Evolutionary conservation across 768 basidiomycete genomes (phyloP).

Genomic region (Suillus variegatus): DNA sequence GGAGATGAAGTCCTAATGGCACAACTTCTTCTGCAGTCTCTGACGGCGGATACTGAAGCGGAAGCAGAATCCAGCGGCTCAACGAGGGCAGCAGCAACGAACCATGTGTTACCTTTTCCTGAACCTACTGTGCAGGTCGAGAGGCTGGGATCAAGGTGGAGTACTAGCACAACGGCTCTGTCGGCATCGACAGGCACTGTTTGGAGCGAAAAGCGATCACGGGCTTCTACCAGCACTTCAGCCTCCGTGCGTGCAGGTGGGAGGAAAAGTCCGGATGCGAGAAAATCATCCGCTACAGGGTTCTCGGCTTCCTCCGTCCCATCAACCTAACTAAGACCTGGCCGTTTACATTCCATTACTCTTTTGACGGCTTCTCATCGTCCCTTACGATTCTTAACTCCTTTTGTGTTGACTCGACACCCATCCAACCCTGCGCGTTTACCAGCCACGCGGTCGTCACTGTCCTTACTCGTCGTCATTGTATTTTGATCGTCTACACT

Average conservation of each 20-base stretch:
- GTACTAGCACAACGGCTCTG: slow-evolving; percentile 30
- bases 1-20: slow-evolving; percentile 31
- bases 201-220: slow-evolving; percentile 1
- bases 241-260: background rate
- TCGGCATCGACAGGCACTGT: slow-evolving; percentile 15
- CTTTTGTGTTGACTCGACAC: background rate
- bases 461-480: slow-evolving; percentile 5
- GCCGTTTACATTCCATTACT: background rate
- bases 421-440: background rate
- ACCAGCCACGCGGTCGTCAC: background rate
- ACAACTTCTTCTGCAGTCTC: slow-evolving; percentile 32
- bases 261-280: background rate
- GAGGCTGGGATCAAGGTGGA: slow-evolving; percentile 28
- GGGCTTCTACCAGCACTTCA: background rate
- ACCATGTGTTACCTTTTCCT: slow-evolving; percentile 15
- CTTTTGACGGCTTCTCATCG: background rate
- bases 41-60: slow-evolving; percentile 13
- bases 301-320: background rate
- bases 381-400: background rate
- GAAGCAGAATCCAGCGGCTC: slow-evolving; percentile 9
- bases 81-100: slow-evolving; percentile 2
- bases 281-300: background rate
- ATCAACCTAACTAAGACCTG: background rate
- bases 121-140: slow-evolving; percentile 20
- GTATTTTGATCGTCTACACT: background rate